Base-by-base conservation (phyloP, 148 eudicot genomes). In the Arctostaphylos glauca region DNA sequence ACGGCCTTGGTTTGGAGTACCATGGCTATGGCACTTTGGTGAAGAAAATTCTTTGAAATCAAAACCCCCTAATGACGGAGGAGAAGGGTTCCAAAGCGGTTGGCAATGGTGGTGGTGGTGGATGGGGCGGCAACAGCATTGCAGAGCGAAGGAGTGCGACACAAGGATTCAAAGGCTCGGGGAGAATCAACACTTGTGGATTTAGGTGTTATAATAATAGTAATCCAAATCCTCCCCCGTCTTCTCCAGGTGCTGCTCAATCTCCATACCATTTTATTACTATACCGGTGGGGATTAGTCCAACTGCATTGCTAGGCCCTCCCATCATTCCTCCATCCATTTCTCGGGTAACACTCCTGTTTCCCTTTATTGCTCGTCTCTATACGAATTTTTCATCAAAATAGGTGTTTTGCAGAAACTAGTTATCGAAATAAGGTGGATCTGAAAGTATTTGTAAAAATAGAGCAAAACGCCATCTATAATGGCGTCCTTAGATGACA, bases 251-350 rank as follows among this genome's bases (percentile, higher is more conserved):
- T 8, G 87, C 70, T 9, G 74, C 53, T 59, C 84, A 59, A 1
- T 87, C 91, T 5, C 84, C 90, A 52, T 91, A 38, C 74, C 58
- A 0, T 31, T 31, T 31, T 12, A 84, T 90, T 74, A 88, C 90
- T 48, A 86, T 88, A 74, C 91, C 95, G 3, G 70, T 92, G 12
- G 92, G 91, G n/a, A 86, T 91, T 44, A 92, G 93, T 81, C 93
- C 93, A 2, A 82, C 91, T 0, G 86, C 89, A 52, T 85, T 91
- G 89, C 89, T 92, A 4, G 91, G 91, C 23, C 91, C 94, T 85
- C 98, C 92, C 1, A 50, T 31, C 38, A 31, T 31, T 31, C 38
- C 38, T 31, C 38, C 38, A 31, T 31, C 38, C 38, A 31, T 90
- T 89, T 86, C 89, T 59, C 96, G 89, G 96, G 98, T 94, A 76